phyloP scores from a whole-genome alignment of 2,329 filamentous ascomycete genomes.

The Fusarium sp. region DNA sequence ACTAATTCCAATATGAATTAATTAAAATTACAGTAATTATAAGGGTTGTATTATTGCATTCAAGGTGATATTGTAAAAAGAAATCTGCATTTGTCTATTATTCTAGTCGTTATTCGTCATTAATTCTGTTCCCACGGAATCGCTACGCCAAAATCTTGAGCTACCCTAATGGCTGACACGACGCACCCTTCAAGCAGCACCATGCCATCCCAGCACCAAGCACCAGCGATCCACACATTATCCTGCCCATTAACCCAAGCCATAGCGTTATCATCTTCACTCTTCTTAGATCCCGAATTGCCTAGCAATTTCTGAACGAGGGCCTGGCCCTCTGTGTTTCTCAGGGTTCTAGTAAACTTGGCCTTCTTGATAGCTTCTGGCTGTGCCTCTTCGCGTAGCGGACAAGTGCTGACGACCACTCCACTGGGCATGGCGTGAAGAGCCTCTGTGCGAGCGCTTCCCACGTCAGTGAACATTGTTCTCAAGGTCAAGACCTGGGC shows the following conservation, averaged over 20 bases:
- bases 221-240: constrained; percentile 66
- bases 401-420: constrained; percentile 64
- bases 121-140: constrained; percentile 51
- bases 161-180: constrained; percentile 67
- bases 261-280: constrained; percentile 38
- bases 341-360: constrained; percentile 64
- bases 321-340: constrained; percentile 60
- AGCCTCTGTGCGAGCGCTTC: constrained; percentile 58
- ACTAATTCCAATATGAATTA: constrained; percentile 1
- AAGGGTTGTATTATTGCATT: constrained; percentile 8
- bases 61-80: not conserved
- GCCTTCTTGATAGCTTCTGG: constrained; percentile 57
- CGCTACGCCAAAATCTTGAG: constrained; percentile 61
- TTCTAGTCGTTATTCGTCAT: constrained; percentile 8
- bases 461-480: constrained; percentile 48
- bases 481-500: constrained; percentile 52
- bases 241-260: constrained; percentile 65
- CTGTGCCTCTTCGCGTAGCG: constrained; percentile 54
- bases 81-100: not conserved
- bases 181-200: constrained; percentile 71
- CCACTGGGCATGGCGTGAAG: constrained; percentile 64
- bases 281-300: constrained; percentile 16
- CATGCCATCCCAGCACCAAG: constrained; percentile 75
- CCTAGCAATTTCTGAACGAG: constrained; percentile 61
- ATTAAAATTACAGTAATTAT: not conserved